Percentiles rank a stretch among this genome's conserved stretches.
Evolutionary conservation across 2,329 filamentous ascomycete genomes (phyloP).

Genomic region (Diplodia corticola): DNA sequence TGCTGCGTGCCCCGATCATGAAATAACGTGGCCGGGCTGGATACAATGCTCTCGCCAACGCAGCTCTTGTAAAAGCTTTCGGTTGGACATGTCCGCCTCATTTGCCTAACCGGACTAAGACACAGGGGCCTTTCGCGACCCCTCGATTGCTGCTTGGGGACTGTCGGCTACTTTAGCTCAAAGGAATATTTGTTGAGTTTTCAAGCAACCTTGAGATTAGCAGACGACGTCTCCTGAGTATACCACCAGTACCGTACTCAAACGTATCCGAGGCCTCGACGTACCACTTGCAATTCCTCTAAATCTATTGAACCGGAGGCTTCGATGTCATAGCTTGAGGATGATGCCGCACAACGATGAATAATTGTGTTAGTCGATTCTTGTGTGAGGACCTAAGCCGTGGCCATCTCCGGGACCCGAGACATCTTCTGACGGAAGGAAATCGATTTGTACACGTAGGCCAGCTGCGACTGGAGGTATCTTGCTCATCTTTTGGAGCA

Average conservation of each 20-base stretch:
- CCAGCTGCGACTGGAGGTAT: conserved; percentile 17
- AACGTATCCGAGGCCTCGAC: neutral
- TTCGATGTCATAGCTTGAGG: neutral
- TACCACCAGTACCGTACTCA: neutral
- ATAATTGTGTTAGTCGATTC: neutral
- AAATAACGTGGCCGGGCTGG: neutral
- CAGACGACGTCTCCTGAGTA: neutral
- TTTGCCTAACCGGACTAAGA: neutral
- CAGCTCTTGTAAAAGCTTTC: neutral
- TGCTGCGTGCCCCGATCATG: neutral
- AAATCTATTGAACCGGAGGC: neutral
- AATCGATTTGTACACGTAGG: conserved; percentile 17
- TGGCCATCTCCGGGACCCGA: neutral
- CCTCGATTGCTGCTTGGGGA: neutral
- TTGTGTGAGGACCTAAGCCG: neutral
- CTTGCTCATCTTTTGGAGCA: conserved; percentile 9
- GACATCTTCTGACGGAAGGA: neutral
- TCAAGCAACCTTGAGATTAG: neutral
- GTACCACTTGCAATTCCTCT: neutral
- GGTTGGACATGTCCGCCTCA: neutral
- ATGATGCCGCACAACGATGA: neutral
- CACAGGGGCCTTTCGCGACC: neutral
- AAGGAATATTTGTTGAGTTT: neutral
- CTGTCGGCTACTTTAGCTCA: neutral
- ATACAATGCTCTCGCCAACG: neutral